Evolutionary conservation across 768 basidiomycete species (phyloP).

Genomic region (Termitomyces sp.): DNA sequence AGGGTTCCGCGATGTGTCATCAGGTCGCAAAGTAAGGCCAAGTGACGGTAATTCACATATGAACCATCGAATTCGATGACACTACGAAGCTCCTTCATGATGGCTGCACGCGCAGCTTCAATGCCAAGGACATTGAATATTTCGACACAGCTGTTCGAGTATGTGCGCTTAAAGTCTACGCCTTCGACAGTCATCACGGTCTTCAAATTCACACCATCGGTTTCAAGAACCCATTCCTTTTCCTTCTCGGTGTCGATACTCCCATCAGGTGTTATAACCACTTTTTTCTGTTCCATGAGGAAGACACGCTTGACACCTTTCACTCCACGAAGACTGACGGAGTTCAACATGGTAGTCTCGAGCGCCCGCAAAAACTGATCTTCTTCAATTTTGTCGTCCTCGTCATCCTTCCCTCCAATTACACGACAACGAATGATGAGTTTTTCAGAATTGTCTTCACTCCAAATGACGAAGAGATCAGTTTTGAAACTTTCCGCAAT

Average conservation of each 20-base stretch:
- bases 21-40: slow-evolving; percentile 93
- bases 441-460: slow-evolving; percentile 98
- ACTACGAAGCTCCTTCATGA: slow-evolving; percentile 89
- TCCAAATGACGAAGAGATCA: slow-evolving; percentile 97
- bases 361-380: slow-evolving; percentile 95
- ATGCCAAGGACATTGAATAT: slow-evolving; percentile 94
- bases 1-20: slow-evolving; percentile 96
- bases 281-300: slow-evolving; percentile 84
- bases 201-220: slow-evolving; percentile 94
- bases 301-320: slow-evolving; percentile 89
- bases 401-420: slow-evolving; percentile 78
- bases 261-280: slow-evolving; percentile 61
- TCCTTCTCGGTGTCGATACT: slow-evolving; percentile 72
- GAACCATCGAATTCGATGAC: slow-evolving; percentile 99
- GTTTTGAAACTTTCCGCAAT: slow-evolving; percentile 95
- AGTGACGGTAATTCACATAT: slow-evolving; percentile 97
- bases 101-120: slow-evolving; percentile 92
- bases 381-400: slow-evolving; percentile 83
- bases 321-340: slow-evolving; percentile 93
- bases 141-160: slow-evolving; percentile 96
- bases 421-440: slow-evolving; percentile 96
- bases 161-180: slow-evolving; percentile 89
- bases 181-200: slow-evolving; percentile 94
- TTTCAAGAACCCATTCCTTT: slow-evolving; percentile 96
- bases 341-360: slow-evolving; percentile 95